Base-by-base conservation (phyloP, 2,329 filamentous ascomycete genomes). In the Epichloe gansuensis region DNA sequence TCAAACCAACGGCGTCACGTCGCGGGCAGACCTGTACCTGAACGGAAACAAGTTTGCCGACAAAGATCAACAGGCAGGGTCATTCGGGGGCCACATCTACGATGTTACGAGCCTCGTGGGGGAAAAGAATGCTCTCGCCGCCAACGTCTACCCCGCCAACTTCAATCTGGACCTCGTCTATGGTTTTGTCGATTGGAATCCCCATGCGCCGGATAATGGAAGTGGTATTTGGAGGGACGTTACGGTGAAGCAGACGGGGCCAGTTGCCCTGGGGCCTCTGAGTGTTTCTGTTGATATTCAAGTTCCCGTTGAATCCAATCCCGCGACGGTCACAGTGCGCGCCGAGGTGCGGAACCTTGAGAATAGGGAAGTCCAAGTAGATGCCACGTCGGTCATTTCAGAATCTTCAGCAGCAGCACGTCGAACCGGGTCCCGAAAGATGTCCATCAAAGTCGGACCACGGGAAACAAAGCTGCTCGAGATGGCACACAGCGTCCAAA, bases 161-260 rank as follows among this genome's bases (percentile, higher is more conserved):
- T 82, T 82, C 59, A 69, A 76, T 15, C 70, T 74, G 25, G 78
- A 84, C 54, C 73, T 84, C 50, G 78, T 74, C 0, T 64, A 81
- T 9, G 77, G 56, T 15, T 60, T 55, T 21, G 58, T 60, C 35
- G 58, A 60, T 52, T 60, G 58, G 58, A 60, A 58, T 38, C 58
- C 58, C 7, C 56, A 75, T 51, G 77, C 80, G 0, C 72, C 77
- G 0, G 80, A 84, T 59, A 82, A 82, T 46, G 80, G 80, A 2
- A 81, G 78, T 0, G 80, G 80, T 0, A 67, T 84, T 8, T 84
- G 81, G 81, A 70, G 81, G 5, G 68, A 82, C 42, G 67, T 84
- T 1, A 71, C 73, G 36, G 51, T 84, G 42, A 75, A 73, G 48
- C 71, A 77, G 60, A 81, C 76, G 0, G 79, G 80, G 0, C 60